Percentiles rank a stretch among this genome's conserved stretches.
Evolutionary conservation across 176 grass and related monocot genomes (phyloP).

Genomic region (Ensete ventricosum): DNA sequence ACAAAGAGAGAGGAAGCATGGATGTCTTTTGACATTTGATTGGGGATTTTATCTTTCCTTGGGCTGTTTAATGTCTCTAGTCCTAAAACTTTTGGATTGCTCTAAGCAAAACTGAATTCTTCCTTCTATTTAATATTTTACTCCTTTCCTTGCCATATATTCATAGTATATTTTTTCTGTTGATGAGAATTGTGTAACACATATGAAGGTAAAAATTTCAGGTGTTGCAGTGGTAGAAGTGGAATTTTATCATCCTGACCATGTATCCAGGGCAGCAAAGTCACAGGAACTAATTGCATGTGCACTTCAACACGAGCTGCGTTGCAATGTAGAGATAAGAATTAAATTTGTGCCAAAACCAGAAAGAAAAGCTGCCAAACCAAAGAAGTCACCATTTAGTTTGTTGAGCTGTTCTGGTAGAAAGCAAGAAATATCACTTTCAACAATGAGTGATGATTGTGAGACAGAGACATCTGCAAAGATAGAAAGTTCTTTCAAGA

Average conservation of each 20-base stretch:
- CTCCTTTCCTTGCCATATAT: too few relatives aligned
- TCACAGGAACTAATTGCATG: conserved; percentile 61
- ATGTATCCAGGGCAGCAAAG: conserved; percentile 78
- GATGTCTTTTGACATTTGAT: not conserved
- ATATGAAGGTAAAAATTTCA: conserved; percentile 30
- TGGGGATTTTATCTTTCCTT: too few relatives aligned
- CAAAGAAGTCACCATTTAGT: conserved; percentile 73
- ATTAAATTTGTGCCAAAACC: conserved; percentile 51
- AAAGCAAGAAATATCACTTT: conserved; percentile 82
- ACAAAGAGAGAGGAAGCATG: not conserved
- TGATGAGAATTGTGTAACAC: conserved; percentile 14
- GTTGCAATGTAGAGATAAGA: conserved; percentile 78
- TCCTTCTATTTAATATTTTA: not conserved
- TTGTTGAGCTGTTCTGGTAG: conserved; percentile 85
- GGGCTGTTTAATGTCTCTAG: too few relatives aligned
- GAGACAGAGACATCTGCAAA: conserved; percentile 34
- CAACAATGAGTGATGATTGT: conserved; percentile 43
- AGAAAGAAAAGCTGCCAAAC: conserved; percentile 42
- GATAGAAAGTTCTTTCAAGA: conserved; percentile 51
- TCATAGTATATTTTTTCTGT: too few relatives aligned
- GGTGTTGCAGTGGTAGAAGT: conserved; percentile 85
- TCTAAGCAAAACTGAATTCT: too few relatives aligned
- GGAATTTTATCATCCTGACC: conserved; percentile 73
- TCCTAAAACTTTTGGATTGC: too few relatives aligned
- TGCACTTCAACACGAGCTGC: conserved; percentile 60